phyloP scores from a whole-genome alignment of 140 eudicot species.

The Flaveria floridana region DNA sequence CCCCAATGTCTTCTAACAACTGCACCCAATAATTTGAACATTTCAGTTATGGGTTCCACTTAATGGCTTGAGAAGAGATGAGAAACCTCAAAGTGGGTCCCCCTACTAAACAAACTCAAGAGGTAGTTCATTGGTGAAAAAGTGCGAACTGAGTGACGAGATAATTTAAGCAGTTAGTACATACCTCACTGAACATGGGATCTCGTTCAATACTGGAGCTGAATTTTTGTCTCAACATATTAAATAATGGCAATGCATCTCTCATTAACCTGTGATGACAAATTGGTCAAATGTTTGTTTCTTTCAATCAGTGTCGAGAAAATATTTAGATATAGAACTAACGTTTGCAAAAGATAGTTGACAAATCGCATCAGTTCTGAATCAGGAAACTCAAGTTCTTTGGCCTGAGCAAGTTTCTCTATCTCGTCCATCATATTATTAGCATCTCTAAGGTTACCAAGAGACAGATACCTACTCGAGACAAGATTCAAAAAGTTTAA shows the following conservation, averaged over 20 bases:
- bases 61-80: not conserved
- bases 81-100: not conserved
- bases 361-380: constrained; percentile 73
- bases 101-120: not conserved
- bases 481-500: not conserved
- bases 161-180: not conserved
- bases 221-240: constrained; percentile 75
- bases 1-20: constrained; percentile 84
- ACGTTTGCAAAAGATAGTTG: constrained; percentile 77
- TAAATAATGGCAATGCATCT: constrained; percentile 92
- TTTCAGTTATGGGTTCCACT: not conserved
- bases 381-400: constrained; percentile 58
- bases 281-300: constrained; percentile 1
- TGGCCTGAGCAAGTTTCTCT: constrained; percentile 53
- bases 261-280: constrained; percentile 69
- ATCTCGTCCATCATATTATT: constrained; percentile 77
- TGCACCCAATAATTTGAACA: constrained; percentile 29
- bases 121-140: not conserved
- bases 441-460: constrained; percentile 89
- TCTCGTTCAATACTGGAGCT: constrained; percentile 75
- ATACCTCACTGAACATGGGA: constrained; percentile 71
- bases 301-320: not conserved
- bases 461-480: constrained; percentile 67
- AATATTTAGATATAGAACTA: constrained; percentile 32
- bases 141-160: not conserved